Conservation (phyloP, 139 green algal genomes). For the Astrephomene gubernaculifera region DNA sequence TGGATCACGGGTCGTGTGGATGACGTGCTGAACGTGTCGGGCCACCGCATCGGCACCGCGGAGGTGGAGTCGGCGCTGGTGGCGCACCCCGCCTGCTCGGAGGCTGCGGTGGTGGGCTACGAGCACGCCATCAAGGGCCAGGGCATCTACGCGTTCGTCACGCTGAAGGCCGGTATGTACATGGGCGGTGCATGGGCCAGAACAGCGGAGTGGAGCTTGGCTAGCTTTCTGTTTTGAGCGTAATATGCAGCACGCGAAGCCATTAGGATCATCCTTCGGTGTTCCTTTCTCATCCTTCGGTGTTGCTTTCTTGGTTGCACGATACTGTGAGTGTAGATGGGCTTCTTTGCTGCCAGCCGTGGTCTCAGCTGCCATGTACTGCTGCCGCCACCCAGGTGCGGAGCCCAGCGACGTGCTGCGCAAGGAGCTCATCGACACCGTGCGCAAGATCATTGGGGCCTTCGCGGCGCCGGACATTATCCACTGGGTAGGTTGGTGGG, state of each 20-base stretch:
- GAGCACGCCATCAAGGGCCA: constrained; percentile 93
- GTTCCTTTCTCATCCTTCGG: background rate
- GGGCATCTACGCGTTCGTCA: constrained; percentile 97
- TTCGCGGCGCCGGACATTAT: constrained; percentile 97
- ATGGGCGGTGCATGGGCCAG: background rate
- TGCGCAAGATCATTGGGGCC: constrained; percentile 77
- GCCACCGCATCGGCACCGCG: constrained; percentile 94
- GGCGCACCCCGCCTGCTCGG: constrained; percentile 78
- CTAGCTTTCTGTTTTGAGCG: background rate
- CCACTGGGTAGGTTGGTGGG: constrained; percentile 76
- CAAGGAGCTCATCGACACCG: constrained; percentile 55
- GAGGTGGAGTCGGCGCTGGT: constrained; percentile 96
- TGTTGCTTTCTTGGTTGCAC: background rate
- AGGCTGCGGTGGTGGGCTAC: constrained; percentile 91
- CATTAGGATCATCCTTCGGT: background rate
- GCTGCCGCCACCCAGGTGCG: no score
- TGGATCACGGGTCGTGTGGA: constrained; percentile 94
- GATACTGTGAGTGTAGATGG: background rate
- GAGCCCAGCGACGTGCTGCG: constrained; percentile 6
- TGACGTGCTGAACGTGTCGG: constrained; percentile 96
- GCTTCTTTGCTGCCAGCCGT: background rate
- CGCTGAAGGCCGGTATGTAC: constrained; percentile 74
- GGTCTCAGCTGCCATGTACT: no score
- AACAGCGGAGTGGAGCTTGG: background rate
- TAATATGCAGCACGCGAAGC: background rate